These are phyloP conservation scores for Crithidia brevicula DNA, from an alignment of 208 protist species.

Conservation along the genomic window DNA sequence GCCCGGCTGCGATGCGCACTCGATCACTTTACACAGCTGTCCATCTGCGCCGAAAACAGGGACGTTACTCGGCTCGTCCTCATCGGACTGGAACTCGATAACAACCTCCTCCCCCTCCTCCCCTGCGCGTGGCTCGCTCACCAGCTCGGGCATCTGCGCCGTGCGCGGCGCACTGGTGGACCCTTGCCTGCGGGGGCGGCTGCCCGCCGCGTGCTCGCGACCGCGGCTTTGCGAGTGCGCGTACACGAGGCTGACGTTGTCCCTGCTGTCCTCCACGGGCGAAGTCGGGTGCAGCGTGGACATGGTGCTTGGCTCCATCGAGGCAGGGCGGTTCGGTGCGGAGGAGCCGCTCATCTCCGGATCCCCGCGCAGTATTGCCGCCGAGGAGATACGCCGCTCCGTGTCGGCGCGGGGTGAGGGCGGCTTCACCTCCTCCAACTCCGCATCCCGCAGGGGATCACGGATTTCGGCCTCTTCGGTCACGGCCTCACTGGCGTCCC, in stretches of 20 bases:
- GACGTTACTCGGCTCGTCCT: background rate
- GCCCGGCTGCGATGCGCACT: background rate
- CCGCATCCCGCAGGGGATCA: constrained; percentile 12
- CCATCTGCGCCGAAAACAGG: background rate
- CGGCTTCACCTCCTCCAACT: constrained; percentile 24
- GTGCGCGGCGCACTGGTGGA: constrained; percentile 3
- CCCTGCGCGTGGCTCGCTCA: background rate
- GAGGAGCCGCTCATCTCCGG: constrained; percentile 35
- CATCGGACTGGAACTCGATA: background rate
- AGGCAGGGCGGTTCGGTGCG: constrained; percentile 33
- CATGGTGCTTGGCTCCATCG: constrained; percentile 28
- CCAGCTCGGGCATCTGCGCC: background rate
- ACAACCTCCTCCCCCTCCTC: background rate
- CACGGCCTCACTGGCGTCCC: constrained; percentile 26
- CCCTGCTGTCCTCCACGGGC: background rate
- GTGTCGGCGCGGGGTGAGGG: constrained; percentile 14
- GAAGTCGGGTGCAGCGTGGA: background rate
- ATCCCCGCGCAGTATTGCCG: constrained; percentile 19
- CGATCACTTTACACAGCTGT: constrained; percentile 10
- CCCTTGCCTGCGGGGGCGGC: background rate
- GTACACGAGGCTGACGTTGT: constrained; percentile 2
- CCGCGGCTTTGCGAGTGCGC: constrained; percentile 5
- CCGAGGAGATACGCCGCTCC: constrained; percentile 27
- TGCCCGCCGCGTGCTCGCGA: constrained; percentile 4
- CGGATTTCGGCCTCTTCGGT: constrained; percentile 8